Base-by-base conservation (phyloP, 495 filamentous ascomycete genomes). In the Penicillium desertorum region DNA sequence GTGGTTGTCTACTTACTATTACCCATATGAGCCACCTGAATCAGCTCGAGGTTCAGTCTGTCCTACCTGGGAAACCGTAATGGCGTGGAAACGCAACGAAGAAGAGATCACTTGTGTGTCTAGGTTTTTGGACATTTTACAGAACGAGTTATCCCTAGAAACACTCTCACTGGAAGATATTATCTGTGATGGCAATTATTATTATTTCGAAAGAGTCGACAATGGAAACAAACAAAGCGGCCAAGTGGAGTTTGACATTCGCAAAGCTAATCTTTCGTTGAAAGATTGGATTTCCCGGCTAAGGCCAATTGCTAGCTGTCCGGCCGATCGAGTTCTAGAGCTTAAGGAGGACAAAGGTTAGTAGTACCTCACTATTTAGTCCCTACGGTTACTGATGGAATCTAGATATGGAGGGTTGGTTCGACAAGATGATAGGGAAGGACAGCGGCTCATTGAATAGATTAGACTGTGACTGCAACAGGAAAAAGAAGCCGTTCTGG, bases 371-470 rank as follows among this genome's bases (percentile, higher is more conserved):
- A 20, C 37, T 48, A 58, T 54, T 37, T 45, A 50, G 9, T 41
- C 54, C 4, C 37, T 49, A n/a, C 4, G 17, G 19, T 48, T 58
- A 49, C 50, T 62, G 23, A 62, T 62, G 22, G 27, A 46, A 49
- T 29, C 45, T 46, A 62, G 59, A 58, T 45, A 57, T 61, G 42
- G 54, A 48, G 39, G 32, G 43, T 22, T 58, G 59, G 59, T 62
- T 58, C 44, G 55, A 62, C 39, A 45, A 54, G 34, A 62, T 62
- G 55, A 51, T 58, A 58, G 54, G 49, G 10, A 54, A 54, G 55
- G 50, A 58, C 44, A 58, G 59, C 45, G 55, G 49, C n/a, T 62
- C 55, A 29, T 54, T 49, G 9, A 58, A 11, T 29, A 42, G 48
- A 12, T 53, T 47, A 9, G 45, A 59, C 37, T 62, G 60, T 55